phyloP scores from a whole-genome alignment of 306 rosid genomes.

The Mimosa pudica region DNA sequence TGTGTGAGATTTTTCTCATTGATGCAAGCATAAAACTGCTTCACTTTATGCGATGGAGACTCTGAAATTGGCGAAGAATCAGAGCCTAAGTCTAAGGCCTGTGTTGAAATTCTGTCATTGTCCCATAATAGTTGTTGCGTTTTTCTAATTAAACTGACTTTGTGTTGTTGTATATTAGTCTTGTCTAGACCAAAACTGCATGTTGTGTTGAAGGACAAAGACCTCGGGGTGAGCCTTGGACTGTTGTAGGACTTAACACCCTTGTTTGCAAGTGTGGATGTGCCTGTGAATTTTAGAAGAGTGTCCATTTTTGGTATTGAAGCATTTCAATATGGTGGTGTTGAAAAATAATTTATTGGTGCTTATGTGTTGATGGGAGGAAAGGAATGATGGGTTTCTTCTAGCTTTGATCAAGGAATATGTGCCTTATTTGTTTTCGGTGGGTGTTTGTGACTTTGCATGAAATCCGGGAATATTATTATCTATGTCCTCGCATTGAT shows the following conservation, averaged over 20 bases:
- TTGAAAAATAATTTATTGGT: conserved; percentile 26
- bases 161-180: conserved; percentile 17
- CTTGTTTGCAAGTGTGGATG: conserved; percentile 16
- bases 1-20: conserved; percentile 54
- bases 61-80: conserved; percentile 4
- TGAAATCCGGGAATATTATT: conserved; percentile 65
- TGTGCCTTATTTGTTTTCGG: conserved; percentile 25
- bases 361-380: conserved; percentile 26
- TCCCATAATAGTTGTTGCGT: conserved; percentile 19
- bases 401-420: conserved; percentile 43
- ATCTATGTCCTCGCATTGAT: conserved; percentile 9
- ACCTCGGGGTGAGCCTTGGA: conserved; percentile 18
- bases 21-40: conserved; percentile 59
- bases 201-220: conserved; percentile 29
- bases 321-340: neutral
- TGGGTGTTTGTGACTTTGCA: conserved; percentile 40
- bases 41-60: conserved; percentile 52
- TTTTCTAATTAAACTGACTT: conserved; percentile 25
- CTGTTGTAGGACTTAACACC: conserved; percentile 28
- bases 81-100: conserved; percentile 27
- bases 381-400: conserved; percentile 48
- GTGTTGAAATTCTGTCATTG: conserved; percentile 25
- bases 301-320: conserved; percentile 38
- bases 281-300: conserved; percentile 33
- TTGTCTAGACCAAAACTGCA: conserved; percentile 34